These are phyloP conservation scores for Skeletonema menzelii DNA, from an alignment of 108 stramenopile species.

Conservation along the genomic window DNA sequence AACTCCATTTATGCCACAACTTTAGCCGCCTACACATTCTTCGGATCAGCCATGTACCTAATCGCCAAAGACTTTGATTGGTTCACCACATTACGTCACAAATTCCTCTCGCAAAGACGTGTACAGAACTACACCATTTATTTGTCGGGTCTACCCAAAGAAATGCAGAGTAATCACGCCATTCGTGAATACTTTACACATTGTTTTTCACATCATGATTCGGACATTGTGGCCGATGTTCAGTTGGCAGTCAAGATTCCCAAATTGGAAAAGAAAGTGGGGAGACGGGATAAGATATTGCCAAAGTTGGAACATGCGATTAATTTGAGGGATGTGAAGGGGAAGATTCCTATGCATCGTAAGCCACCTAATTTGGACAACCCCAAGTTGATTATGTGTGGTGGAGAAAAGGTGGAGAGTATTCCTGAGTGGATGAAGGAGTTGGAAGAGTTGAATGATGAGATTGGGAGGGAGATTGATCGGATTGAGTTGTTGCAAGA, in stretches of 20 bases:
- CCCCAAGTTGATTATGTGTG: constrained; percentile 7
- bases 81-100: constrained; percentile 57
- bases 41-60: constrained; percentile 68
- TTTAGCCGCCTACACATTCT: constrained; percentile 59
- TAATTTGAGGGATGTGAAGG: constrained; percentile 45
- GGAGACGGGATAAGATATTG: constrained; percentile 47
- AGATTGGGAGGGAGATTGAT: constrained; percentile 21
- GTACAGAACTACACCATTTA: constrained; percentile 54
- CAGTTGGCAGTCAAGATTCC: constrained; percentile 51
- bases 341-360: constrained; percentile 30
- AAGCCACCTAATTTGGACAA: not conserved
- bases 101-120: constrained; percentile 25
- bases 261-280: constrained; percentile 46
- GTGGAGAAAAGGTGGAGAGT: constrained; percentile 25
- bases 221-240: constrained; percentile 42
- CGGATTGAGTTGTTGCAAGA: constrained; percentile 11
- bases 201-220: constrained; percentile 32
- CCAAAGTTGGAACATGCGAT: constrained; percentile 64
- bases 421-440: constrained; percentile 24
- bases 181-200: constrained; percentile 51
- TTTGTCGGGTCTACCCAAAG: constrained; percentile 46
- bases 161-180: constrained; percentile 33
- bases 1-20: constrained; percentile 52
- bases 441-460: constrained; percentile 40
- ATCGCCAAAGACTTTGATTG: constrained; percentile 64